Evolutionary conservation across 73 alveolate genomes (phyloP).

Genomic region (Paramecium pentaurelia): DNA sequence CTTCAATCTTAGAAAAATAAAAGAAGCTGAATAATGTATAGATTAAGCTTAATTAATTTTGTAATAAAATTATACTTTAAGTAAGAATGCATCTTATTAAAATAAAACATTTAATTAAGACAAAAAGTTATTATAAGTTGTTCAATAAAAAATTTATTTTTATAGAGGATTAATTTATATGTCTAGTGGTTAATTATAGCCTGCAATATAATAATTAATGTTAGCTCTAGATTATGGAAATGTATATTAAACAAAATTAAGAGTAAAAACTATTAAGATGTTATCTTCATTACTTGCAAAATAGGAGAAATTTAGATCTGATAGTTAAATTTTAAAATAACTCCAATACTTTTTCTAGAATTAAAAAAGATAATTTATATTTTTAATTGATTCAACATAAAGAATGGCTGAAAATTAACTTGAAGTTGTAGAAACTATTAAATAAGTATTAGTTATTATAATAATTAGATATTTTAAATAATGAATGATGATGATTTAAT

Average conservation of each 20-base stretch:
- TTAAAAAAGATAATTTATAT: neutral
- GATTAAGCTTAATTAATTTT: constrained; percentile 29
- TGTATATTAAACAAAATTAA: neutral
- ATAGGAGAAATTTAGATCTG: neutral
- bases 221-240: constrained; percentile 33
- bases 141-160: constrained; percentile 21
- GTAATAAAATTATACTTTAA: neutral
- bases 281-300: neutral
- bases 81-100: constrained; percentile 16
- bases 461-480: neutral
- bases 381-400: neutral
- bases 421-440: neutral
- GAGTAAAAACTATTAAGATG: constrained; percentile 2
- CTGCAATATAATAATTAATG: constrained; percentile 12
- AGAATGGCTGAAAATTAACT: constrained; percentile 33
- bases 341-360: neutral
- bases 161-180: constrained; percentile 22
- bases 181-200: constrained; percentile 2
- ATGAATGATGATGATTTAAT: constrained; percentile 43
- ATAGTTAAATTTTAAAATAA: neutral
- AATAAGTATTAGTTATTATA: neutral
- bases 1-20: constrained; percentile 14
- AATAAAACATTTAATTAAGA: constrained; percentile 6
- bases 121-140: neutral
- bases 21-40: constrained; percentile 38